A percentile compares a stretch with the other conserved stretches of the same genome.
Evolutionary conservation across 2,329 filamentous ascomycete species (phyloP).

Genomic region (Trichophaea hybrida): DNA sequence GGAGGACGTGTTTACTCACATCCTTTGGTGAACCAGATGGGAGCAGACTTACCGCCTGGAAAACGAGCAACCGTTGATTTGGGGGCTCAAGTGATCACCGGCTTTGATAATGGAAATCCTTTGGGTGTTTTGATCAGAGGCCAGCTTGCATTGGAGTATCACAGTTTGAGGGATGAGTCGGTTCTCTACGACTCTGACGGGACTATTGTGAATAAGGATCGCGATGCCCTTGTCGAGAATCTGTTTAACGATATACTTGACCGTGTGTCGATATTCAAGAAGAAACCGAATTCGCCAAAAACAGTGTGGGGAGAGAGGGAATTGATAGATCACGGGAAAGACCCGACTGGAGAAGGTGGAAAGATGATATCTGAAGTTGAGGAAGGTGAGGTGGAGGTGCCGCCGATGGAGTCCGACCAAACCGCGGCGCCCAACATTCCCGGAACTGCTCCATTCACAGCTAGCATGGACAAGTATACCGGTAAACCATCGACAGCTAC

Average conservation of each 20-base stretch:
- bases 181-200: constrained; percentile 81
- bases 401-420: constrained; percentile 37
- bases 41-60: constrained; percentile 40
- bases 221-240: constrained; percentile 73
- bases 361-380: constrained; percentile 61
- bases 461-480: constrained; percentile 45
- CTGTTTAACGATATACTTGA: constrained; percentile 93
- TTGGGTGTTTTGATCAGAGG: constrained; percentile 81
- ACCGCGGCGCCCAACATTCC: neutral
- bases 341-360: constrained; percentile 54
- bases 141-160: constrained; percentile 75
- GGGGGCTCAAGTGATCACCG: constrained; percentile 96
- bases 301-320: constrained; percentile 71
- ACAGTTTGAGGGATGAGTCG: constrained; percentile 59
- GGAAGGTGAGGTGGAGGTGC: constrained; percentile 50
- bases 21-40: constrained; percentile 46
- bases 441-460: constrained; percentile 38
- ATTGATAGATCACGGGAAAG: constrained; percentile 67
- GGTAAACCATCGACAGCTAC: constrained; percentile 22
- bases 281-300: constrained; percentile 54
- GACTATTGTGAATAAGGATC: constrained; percentile 57
- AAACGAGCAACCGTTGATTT: constrained; percentile 75
- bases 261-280: constrained; percentile 77
- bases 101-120: constrained; percentile 89
- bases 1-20: constrained; percentile 90